Evolutionary conservation across 1,284 basidiomycete genomes (phyloP), one percentile per base, ranked within the genome.

Genomic region (Afroboletus lepidellus): DNA sequence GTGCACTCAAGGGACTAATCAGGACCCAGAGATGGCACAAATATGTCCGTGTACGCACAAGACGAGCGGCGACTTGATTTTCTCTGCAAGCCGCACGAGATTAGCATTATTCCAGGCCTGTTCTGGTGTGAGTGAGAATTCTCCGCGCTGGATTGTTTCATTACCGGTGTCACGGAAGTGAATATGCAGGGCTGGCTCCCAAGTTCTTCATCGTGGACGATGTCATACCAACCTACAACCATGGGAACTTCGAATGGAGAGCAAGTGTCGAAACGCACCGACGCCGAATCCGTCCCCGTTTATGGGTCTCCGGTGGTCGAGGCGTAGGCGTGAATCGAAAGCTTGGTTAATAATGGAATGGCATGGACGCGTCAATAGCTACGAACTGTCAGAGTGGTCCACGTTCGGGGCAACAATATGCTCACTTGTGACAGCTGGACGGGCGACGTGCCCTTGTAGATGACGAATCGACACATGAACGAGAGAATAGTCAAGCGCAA

Each of bases 271-370:
- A 45, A 69, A 81, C 90, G 70, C 73, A 82, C 94, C 94, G 25
- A 99, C 93, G 30, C 96, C 96, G 66, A 98, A 98, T 0, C 96
- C 96, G 69, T 99, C 96, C 23, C 94, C 94, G 62, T 95, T 95
- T 74, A 95, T 92, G 11, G 93, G 92, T 53, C 91, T 74, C 53
- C 87, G 78, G 57, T 75, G 78, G 60, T 94, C 90, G 54, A 97
- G 73, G 18, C 94, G 83, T 29, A 97, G 76, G 20, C 93, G 81
- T 33, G 91, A 93, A 73, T 96, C 94, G 64, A 94, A 94, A 0
- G 94, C 92, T 67, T 97, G 94, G 69, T 95, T 95, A 68, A 94
- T 94, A 74, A 98, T 98, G 13, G 91, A 94, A 74, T 98, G 95
- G 50, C 90, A 89, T 41, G 95, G 95, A 41, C 90, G 79, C 41